Base-by-base conservation (phyloP, 1,284 basidiomycete genomes). In the Golubevia sp. region DNA sequence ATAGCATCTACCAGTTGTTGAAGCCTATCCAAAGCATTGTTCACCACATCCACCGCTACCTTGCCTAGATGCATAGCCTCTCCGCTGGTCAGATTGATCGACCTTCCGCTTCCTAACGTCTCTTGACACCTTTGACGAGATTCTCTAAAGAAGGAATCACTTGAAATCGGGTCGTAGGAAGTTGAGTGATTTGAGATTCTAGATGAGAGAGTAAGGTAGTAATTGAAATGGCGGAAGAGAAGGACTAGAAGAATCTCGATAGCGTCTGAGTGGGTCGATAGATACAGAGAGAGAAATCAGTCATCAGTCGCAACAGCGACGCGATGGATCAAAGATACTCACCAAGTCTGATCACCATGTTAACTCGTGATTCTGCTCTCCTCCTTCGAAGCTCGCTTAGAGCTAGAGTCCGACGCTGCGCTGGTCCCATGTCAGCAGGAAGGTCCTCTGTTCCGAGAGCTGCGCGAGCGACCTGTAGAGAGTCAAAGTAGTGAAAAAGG, bases 171-270 rank as follows among this genome's bases (percentile, higher is more conserved):
- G 38, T 44, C 38, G 38, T 44, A 44, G 38, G 11, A 13, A 18
- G 13, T 44, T 8, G 38, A 44, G 13, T 3, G 11, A 11, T 11
- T 34, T 3, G 30, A 3, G 30, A 34, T 34, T 34, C 30, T 34
- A 34, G 30, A 34, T 5, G 30, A 34, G 5, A 34, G 50, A 70
- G 76, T 25, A 79, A 85, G 83, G 79, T 85, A 87, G 73, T 85
- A 86, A 20, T 89, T 87, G 48, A 95, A 80, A 80, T 97, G 94
- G 34, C 93, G 88, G 90, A 92, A 95, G 11, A 94, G 86, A 25
- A 97, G 86, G 4, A 97, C 86, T 5, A 97, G 86, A 5, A 93
- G 84, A 86, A 94, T 91, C 84, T 97, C 94, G 55, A 91, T 86
- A 54, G 90, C 89, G 68, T 89, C 92, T 91, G 70, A n/a, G n/a